Evolutionary conservation across 768 basidiomycete species (phyloP).

Genomic region (Pulveroboletus sp.): DNA sequence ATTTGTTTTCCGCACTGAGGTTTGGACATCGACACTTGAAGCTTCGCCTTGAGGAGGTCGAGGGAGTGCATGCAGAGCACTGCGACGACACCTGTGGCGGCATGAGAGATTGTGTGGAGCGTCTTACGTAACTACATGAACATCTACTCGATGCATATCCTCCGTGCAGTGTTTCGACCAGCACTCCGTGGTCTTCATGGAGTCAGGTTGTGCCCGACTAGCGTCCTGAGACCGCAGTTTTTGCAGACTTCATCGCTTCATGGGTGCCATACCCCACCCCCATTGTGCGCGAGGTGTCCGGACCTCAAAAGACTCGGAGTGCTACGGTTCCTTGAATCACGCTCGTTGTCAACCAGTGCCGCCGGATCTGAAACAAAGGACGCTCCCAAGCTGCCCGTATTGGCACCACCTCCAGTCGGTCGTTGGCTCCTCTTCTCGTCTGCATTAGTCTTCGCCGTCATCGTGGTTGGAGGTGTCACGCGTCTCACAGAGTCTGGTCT

Average conservation of each 20-base stretch:
- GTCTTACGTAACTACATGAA: slow-evolving; percentile 25
- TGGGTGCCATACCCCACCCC: slow-evolving; percentile 2
- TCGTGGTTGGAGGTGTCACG: slow-evolving; percentile 94
- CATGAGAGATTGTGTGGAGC: slow-evolving; percentile 46
- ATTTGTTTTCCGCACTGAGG: slow-evolving; percentile 66
- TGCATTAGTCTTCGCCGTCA: slow-evolving; percentile 82
- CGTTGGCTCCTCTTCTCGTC: slow-evolving; percentile 86
- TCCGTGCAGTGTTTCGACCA: slow-evolving; percentile 21
- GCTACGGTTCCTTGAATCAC: slow-evolving; percentile 27
- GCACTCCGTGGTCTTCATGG: slow-evolving; percentile 8
- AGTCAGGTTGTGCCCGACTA: not conserved
- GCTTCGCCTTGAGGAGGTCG: slow-evolving; percentile 90
- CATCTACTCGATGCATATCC: slow-evolving; percentile 22
- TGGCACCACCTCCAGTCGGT: slow-evolving; percentile 68
- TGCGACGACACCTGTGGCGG: slow-evolving; percentile 84
- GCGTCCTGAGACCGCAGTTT: slow-evolving; percentile 10
- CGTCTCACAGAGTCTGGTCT: slow-evolving; percentile 96
- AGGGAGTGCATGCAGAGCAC: slow-evolving; percentile 97
- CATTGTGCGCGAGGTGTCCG: slow-evolving; percentile 2
- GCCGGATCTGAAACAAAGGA: slow-evolving; percentile 11
- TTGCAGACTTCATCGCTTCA: not conserved
- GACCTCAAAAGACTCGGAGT: not conserved
- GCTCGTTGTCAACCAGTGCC: slow-evolving; percentile 39
- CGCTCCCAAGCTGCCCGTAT: slow-evolving; percentile 43
- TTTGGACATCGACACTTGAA: slow-evolving; percentile 77